These are phyloP conservation scores for Murraya koenigii DNA, from an alignment of 345 rosid genomes.

Conservation along the genomic window DNA sequence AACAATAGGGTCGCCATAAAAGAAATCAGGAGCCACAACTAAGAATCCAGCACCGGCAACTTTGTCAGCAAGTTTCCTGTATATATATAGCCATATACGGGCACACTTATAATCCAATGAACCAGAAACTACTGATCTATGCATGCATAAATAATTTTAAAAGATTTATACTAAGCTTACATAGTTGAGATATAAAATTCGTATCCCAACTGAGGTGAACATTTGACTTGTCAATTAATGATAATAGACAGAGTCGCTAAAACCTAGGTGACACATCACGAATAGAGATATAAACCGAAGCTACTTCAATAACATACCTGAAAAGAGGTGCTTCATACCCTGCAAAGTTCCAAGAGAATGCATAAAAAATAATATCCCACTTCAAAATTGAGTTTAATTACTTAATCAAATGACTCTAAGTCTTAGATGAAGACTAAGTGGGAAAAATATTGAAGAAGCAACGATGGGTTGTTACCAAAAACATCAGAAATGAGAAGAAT, in stretches of 20 bases:
- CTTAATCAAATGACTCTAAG: not conserved
- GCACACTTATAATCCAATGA: not conserved
- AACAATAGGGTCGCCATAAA: slow-evolving; percentile 5
- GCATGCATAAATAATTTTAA: not conserved
- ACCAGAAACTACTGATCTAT: not conserved
- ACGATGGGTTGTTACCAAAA: slow-evolving; percentile 32
- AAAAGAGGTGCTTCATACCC: slow-evolving; percentile 12
- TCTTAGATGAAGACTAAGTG: not conserved
- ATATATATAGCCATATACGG: not conserved
- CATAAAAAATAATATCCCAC: not conserved
- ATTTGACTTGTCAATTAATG: no score
- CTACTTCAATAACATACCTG: not conserved
- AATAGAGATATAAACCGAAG: no score
- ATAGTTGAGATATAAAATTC: not conserved
- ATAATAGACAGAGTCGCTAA: no score
- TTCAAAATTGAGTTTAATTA: not conserved
- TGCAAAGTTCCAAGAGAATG: not conserved
- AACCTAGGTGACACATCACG: no score
- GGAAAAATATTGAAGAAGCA: not conserved
- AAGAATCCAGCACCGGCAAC: slow-evolving; percentile 10
- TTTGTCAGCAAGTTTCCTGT: slow-evolving; percentile 18
- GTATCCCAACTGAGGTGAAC: not conserved
- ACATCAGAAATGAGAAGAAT: slow-evolving; percentile 65
- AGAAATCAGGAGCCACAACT: slow-evolving; percentile 18
- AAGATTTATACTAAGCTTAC: not conserved